phyloP scores from a whole-genome alignment of 2,329 filamentous ascomycete species.

The Tolypocladium tropicale region DNA sequence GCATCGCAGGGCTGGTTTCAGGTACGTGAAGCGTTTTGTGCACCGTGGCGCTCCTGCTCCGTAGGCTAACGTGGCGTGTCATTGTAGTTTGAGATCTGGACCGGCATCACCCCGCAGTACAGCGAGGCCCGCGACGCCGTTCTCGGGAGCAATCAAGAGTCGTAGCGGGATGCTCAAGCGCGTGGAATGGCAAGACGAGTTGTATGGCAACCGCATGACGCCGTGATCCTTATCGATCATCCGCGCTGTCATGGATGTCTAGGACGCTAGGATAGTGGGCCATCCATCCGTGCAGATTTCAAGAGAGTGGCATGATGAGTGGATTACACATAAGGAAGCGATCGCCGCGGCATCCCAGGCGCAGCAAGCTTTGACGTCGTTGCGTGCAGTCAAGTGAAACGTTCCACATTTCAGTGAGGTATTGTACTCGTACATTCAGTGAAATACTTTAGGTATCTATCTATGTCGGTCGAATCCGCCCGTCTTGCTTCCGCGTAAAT shows the following conservation, averaged over 20 bases:
- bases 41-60: not conserved
- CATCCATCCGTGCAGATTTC: no score
- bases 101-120: slow-evolving; percentile 66
- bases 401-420: not conserved
- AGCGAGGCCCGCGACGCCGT: slow-evolving; percentile 55
- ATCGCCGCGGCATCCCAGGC: not conserved
- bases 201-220: not conserved
- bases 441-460: not conserved
- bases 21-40: slow-evolving; percentile 36
- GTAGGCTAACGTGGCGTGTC: slow-evolving; percentile 9
- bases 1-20: slow-evolving; percentile 85
- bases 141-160: slow-evolving; percentile 20
- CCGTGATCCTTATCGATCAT: not conserved
- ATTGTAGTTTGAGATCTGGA: slow-evolving; percentile 69
- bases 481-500: no score
- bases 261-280: no score
- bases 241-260: not conserved
- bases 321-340: not conserved
- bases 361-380: not conserved
- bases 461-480: not conserved
- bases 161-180: not conserved
- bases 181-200: not conserved
- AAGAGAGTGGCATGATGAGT: not conserved
- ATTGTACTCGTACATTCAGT: not conserved
- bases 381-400: not conserved